phyloP scores from a whole-genome alignment of 208 protist genomes.

The Perkinsela sp. region DNA sequence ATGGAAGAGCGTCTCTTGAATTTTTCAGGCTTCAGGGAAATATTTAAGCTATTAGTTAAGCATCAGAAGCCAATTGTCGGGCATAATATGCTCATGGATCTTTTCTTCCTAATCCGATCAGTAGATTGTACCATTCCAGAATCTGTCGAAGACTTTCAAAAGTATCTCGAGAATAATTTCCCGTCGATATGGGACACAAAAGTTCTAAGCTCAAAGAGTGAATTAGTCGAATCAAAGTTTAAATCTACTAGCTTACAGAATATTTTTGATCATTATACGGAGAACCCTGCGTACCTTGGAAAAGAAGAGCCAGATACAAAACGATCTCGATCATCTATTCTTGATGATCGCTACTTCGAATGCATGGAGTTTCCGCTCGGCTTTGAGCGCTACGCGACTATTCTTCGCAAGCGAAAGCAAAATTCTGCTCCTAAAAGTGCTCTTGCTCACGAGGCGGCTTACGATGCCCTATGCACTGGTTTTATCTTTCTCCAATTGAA shows the following conservation, averaged over 20 bases:
- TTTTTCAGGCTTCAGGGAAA: conserved; percentile 3
- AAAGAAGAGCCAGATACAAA: not conserved
- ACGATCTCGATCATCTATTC: not conserved
- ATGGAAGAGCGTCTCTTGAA: not conserved
- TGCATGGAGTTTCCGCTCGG: not conserved
- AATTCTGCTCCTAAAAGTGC: not conserved
- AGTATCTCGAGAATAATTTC: conserved; percentile 12
- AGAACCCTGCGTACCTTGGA: not conserved
- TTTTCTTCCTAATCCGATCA: conserved; percentile 22
- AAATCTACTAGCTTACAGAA: not conserved
- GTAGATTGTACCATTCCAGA: conserved; percentile 16
- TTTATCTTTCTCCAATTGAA: conserved; percentile 26
- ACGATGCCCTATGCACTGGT: conserved; percentile 31
- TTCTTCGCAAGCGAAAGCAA: not conserved
- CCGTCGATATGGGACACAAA: conserved; percentile 28
- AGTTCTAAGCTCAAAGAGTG: conserved; percentile 17
- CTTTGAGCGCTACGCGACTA: not conserved
- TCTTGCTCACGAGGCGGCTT: conserved; percentile 24
- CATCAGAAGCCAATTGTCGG: conserved; percentile 29
- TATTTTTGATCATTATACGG: not conserved
- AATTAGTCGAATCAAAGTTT: not conserved
- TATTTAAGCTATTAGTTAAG: conserved; percentile 21
- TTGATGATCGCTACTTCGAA: not conserved
- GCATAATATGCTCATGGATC: conserved; percentile 41
- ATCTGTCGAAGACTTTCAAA: conserved; percentile 15